These are phyloP conservation scores for Phytophthora megakarya DNA, from an alignment of 352 stramenopile species.

Conservation along the genomic window DNA sequence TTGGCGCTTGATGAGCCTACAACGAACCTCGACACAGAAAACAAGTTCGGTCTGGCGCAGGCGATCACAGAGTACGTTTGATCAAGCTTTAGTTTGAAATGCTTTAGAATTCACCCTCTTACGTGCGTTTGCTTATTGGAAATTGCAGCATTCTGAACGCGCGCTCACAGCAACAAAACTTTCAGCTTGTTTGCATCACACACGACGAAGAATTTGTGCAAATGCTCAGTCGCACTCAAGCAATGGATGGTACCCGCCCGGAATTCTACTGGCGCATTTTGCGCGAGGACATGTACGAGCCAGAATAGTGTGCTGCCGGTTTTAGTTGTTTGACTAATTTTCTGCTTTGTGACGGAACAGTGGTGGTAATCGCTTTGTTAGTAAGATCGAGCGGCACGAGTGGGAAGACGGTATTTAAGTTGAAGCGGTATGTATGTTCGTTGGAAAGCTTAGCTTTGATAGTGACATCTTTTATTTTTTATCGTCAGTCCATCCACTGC, in stretches of 20 bases:
- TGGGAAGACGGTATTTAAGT: conserved; percentile 58
- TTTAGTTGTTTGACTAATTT: neutral
- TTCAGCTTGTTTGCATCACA: conserved; percentile 99
- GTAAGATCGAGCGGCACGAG: conserved; percentile 79
- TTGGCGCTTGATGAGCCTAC: conserved; percentile 99
- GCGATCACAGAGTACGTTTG: conserved; percentile 83
- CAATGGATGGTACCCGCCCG: conserved; percentile 70
- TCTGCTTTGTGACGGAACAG: conserved; percentile 29
- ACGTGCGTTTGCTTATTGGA: conserved; percentile 8
- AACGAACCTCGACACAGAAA: conserved; percentile 97
- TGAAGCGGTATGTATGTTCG: neutral
- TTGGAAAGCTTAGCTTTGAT: too few species aligned
- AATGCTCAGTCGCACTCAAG: conserved; percentile 84
- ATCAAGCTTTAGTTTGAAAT: neutral
- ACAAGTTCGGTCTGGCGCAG: conserved; percentile 94
- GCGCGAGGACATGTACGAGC: conserved; percentile 81
- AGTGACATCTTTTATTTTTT: conserved; percentile 8
- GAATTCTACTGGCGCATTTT: conserved; percentile 88
- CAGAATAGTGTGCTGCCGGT: neutral
- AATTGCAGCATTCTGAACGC: conserved; percentile 93
- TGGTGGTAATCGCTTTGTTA: conserved; percentile 82
- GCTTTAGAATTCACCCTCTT: neutral
- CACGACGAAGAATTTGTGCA: conserved; percentile 97
- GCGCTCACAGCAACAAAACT: conserved; percentile 96
- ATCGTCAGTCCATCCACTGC: conserved; percentile 2